phyloP scores from a whole-genome alignment of 208 protist species.

The Trypanosoma congolense region DNA sequence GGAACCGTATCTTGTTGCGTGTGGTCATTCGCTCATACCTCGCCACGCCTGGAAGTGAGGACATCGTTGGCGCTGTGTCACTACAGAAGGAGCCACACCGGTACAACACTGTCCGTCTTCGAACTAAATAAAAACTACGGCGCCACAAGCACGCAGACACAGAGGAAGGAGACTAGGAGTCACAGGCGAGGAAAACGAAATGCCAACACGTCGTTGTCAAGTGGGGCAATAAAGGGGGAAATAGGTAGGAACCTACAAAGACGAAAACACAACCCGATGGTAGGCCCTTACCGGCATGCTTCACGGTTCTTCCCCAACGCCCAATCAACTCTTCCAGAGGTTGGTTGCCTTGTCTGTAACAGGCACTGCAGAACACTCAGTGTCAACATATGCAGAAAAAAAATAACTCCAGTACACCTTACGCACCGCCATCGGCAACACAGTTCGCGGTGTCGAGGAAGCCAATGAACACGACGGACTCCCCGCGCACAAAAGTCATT shows the following conservation, averaged over 20 bases:
- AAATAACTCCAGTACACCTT: too few relatives aligned
- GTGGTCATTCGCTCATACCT: constrained; percentile 78
- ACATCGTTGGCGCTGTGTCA: constrained; percentile 5
- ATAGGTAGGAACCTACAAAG: not conserved
- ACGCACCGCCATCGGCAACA: too few relatives aligned
- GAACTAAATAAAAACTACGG: too few relatives aligned
- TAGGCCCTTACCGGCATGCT: not conserved
- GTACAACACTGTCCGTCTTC: not conserved
- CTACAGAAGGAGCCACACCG: not conserved
- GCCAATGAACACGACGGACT: constrained; percentile 69
- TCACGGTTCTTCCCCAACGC: not conserved
- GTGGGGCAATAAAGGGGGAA: not conserved
- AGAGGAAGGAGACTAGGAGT: too few relatives aligned
- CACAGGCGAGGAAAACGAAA: too few relatives aligned
- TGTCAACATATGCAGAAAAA: too few relatives aligned
- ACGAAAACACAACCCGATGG: not conserved
- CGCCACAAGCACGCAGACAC: too few relatives aligned
- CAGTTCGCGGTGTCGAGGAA: constrained; percentile 35
- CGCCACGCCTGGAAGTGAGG: constrained; percentile 61
- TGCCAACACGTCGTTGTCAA: too few relatives aligned
- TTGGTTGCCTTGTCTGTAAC: too few relatives aligned
- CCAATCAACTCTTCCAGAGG: too few relatives aligned
- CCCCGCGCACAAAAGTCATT: constrained; percentile 60
- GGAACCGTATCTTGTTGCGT: constrained; percentile 68
- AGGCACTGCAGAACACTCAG: too few relatives aligned